Percentiles rank a stretch among this genome's conserved stretches.
Conservation (phyloP, 2,329 filamentous ascomycete species). For the Aspergillus melleus region DNA sequence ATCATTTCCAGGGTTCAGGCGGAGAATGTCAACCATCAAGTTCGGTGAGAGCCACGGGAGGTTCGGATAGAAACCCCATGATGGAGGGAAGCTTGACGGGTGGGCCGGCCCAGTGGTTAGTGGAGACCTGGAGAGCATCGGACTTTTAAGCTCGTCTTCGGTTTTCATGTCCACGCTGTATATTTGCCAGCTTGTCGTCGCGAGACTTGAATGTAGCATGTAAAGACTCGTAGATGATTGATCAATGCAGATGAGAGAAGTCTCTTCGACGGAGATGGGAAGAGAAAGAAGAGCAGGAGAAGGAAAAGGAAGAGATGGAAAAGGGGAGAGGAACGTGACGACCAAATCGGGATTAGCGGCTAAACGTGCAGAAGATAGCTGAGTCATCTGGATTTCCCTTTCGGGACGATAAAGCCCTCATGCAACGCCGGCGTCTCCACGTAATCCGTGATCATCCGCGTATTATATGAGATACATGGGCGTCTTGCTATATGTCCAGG, state of each 20-base stretch:
- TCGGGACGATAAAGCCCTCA: background rate
- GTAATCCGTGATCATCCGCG: conserved; percentile 2
- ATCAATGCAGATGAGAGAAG: background rate
- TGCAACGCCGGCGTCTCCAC: background rate
- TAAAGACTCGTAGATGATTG: background rate
- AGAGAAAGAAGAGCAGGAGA: background rate
- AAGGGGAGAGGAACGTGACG: background rate
- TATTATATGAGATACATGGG: background rate
- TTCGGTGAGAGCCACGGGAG: conserved; percentile 6
- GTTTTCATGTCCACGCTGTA: background rate
- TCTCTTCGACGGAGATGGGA: background rate
- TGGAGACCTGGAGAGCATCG: background rate
- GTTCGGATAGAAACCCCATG: background rate
- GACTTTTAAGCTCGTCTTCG: background rate
- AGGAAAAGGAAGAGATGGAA: background rate
- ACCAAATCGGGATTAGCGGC: background rate
- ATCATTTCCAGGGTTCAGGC: conserved; percentile 14
- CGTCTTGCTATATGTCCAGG: background rate
- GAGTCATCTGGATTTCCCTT: background rate
- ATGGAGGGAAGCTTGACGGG: background rate
- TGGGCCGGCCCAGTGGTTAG: background rate
- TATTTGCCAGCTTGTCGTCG: background rate
- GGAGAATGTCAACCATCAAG: conserved; percentile 13
- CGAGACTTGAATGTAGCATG: background rate
- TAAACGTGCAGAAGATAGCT: background rate